Evolutionary conservation across 2,329 filamentous ascomycete species (phyloP).

Genomic region (Diaporthe destruens): DNA sequence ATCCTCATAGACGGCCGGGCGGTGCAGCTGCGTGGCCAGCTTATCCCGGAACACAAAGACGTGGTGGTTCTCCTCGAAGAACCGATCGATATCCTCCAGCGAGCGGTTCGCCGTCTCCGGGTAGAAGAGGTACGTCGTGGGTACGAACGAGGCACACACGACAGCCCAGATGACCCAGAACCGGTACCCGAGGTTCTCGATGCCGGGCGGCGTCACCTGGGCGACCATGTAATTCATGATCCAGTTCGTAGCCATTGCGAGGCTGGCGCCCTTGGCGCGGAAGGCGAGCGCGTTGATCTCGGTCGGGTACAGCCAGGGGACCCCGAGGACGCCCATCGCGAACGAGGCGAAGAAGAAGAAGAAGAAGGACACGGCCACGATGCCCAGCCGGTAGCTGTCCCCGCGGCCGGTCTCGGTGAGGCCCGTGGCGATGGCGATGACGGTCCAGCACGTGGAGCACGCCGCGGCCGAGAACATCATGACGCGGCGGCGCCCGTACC

Average conservation of each 20-base stretch:
- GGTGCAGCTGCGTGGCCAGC: slow-evolving; percentile 35
- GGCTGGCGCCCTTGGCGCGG: slow-evolving; percentile 50
- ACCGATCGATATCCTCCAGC: slow-evolving; percentile 57
- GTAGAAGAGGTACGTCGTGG: slow-evolving; percentile 59
- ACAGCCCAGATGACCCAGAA: slow-evolving; percentile 65
- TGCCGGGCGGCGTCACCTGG: slow-evolving; percentile 51
- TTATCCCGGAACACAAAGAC: slow-evolving; percentile 34
- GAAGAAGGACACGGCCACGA: slow-evolving; percentile 47
- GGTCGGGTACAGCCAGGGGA: slow-evolving; percentile 48
- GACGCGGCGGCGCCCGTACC: slow-evolving; percentile 51
- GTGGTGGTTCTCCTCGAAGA: slow-evolving; percentile 44
- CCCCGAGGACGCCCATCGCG: slow-evolving; percentile 45
- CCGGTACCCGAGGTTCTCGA: slow-evolving; percentile 59
- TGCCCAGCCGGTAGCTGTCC: slow-evolving; percentile 43
- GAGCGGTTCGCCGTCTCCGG: slow-evolving; percentile 57
- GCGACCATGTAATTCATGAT: slow-evolving; percentile 52
- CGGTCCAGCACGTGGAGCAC: slow-evolving; percentile 44
- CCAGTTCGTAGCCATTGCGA: slow-evolving; percentile 53
- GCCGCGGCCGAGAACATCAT: slow-evolving; percentile 45
- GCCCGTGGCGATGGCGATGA: slow-evolving; percentile 45
- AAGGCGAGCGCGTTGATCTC: slow-evolving; percentile 53
- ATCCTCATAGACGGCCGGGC: slow-evolving; percentile 36
- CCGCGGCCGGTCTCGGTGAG: slow-evolving; percentile 41
- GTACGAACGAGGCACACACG: slow-evolving; percentile 57
- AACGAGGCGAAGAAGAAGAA: slow-evolving; percentile 50